A percentile compares a stretch with the other conserved stretches of the same genome.
Evolutionary conservation across 768 basidiomycete genomes (phyloP).

Genomic region (Tephrocybe sp.): DNA sequence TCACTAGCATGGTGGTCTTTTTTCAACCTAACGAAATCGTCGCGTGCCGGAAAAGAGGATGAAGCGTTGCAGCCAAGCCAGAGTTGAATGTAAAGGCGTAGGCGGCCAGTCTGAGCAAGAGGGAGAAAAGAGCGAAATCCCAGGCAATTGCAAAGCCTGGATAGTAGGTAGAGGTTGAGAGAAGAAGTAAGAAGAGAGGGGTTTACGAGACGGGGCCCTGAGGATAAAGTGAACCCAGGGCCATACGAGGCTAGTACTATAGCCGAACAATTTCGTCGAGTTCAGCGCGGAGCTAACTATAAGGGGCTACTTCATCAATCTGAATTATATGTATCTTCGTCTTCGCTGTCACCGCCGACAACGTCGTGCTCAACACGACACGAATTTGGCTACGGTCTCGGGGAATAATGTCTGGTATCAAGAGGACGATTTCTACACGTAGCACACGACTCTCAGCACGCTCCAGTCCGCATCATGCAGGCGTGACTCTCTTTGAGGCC

Average conservation of each 20-base stretch:
- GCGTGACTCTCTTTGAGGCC: conserved; percentile 39
- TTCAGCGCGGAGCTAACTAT: conserved; percentile 5
- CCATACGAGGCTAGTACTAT: conserved; percentile 14
- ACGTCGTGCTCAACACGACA: neutral
- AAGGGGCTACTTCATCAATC: conserved; percentile 7
- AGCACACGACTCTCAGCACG: conserved; percentile 32
- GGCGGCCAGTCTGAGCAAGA: neutral
- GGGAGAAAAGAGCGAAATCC: neutral
- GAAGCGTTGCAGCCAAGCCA: neutral
- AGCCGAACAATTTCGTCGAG: conserved; percentile 14
- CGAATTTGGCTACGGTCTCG: neutral
- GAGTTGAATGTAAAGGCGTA: neutral
- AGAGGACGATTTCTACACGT: conserved; percentile 19
- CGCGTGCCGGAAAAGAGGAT: conserved; percentile 2
- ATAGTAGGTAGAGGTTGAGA: neutral
- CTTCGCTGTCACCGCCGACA: neutral
- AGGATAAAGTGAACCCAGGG: conserved; percentile 8
- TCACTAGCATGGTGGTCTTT: conserved; percentile 14
- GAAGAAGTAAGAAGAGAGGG: neutral
- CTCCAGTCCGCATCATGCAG: conserved; percentile 40
- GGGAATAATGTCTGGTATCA: conserved; percentile 13
- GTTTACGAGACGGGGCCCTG: conserved; percentile 2
- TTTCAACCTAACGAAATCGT: conserved; percentile 2
- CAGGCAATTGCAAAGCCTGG: neutral
- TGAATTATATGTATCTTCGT: neutral